Conservation (phyloP, 2,329 filamentous ascomycete genomes). For the Annulohypoxylon truncatum region DNA sequence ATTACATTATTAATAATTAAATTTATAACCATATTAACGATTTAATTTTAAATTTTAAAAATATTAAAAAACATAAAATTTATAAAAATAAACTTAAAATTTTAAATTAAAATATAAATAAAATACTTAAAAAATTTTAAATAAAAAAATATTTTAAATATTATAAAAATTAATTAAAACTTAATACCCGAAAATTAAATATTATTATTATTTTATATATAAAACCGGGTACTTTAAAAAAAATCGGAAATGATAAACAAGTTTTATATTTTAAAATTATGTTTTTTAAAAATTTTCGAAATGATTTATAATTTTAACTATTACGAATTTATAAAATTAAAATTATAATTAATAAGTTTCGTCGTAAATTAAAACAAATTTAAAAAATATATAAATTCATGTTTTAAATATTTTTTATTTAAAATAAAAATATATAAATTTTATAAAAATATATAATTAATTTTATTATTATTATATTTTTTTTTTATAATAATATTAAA, state of each 20-base stretch:
- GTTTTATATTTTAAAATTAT: too few species aligned
- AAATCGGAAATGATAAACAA: too few species aligned
- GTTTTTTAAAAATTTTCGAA: too few species aligned
- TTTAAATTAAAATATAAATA: not conserved
- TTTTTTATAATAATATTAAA: not conserved
- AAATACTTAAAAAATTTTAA: not conserved
- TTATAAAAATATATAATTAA: not conserved
- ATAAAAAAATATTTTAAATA: not conserved
- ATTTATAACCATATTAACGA: too few species aligned
- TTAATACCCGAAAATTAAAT: not conserved
- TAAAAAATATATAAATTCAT: too few species aligned
- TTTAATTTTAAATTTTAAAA: not conserved
- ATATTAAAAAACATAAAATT: not conserved
- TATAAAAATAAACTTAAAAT: not conserved
- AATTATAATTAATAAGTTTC: not conserved
- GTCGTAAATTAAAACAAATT: not conserved
- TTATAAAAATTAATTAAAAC: not conserved
- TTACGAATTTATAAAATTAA: too few species aligned
- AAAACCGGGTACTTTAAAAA: too few species aligned
- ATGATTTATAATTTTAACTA: too few species aligned
- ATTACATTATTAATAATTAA: not conserved
- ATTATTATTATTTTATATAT: not conserved
- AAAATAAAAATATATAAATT: not conserved
- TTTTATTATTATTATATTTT: not conserved
- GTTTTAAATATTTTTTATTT: too few species aligned